Base-by-base conservation (phyloP, 257 asterid species). In the Capsicum pubescens region DNA sequence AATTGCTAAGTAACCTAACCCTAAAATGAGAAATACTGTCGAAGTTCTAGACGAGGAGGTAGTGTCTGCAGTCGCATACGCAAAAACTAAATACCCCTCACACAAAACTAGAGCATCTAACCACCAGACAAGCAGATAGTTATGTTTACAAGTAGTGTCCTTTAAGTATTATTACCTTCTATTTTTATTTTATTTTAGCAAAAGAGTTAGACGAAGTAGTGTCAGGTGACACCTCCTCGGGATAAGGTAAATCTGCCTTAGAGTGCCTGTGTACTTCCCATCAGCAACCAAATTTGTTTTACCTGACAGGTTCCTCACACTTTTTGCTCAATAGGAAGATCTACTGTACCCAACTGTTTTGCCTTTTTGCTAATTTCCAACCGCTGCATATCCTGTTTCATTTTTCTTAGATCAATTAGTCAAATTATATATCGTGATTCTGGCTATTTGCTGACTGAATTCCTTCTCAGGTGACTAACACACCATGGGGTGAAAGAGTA, bases 401-500 rank as follows among this genome's bases (percentile, higher is more conserved):
- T 66, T 46, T 42, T 44, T 21, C 58, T 71, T 71, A 46, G 79
- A 71, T 46, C 11, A 10, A 71, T 46, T 10, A n/a, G 80, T 48
- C 11, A 12, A 16, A 7, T 12, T 74, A 74, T 48, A 11, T 19
- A 74, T 74, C 44, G 19, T 48, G 60, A 48, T 0, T 74, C n/a
- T 76, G 26, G 3, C 48, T 52, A 52, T 76, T 85, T 82, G 58
- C 84, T 84, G 39, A 86, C 74, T 61, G 70, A 48, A 48, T 16
- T 50, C 46, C 79, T 64, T 84, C 89, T 87, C 91, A 94, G 98
- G 98, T 96, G 67, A 96, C 99, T 42, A 94, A 96, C 84, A 93
- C 98, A 14, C 99, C 99, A 36, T 96, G 99, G 99, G 97, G 98
- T 79, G 99, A 96, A 93, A 89, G 97, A 79, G 98, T 91, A 64